Evolutionary conservation across 805 yeast genomes (phyloP), one percentile per base, ranked within the genome.

Genomic region (Grigorovia humatica): DNA sequence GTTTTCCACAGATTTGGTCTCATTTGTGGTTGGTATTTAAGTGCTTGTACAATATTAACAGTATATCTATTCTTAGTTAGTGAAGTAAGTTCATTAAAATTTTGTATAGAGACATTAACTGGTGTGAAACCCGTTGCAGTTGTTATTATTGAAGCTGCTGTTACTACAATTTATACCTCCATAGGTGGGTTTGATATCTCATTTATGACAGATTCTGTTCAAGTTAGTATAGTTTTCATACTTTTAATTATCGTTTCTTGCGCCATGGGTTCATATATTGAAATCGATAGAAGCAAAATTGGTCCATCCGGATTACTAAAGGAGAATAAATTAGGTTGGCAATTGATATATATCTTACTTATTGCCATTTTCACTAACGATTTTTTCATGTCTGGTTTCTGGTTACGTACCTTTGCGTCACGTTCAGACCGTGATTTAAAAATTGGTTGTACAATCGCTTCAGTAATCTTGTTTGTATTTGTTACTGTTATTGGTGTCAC

Each of bases 331-430:
- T 73, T 89, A 43, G 96, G 96, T 17, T 89, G 96, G 95, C 93
- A 88, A 74, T 76, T 90, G 56, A 66, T 90, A 38, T 90, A 88
- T 65, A 89, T 90, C 56, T 73, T 90, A 57, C 78, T 83, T 8
- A 83, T 90, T 35, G 96, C 97, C 29, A 85, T 90, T 62, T 77
- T 88, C 52, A 86, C 96, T 38, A 90, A 90, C 62, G 96, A 88
- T 64, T 80, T 90, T 64, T 90, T 90, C 69, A 71, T 90, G 75
- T 79, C 95, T 35, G 96, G 96, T 0, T 89, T 90, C 66, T 90
- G 98, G 98, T 71, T 90, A 54, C 76, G 98, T 62, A 87, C 98
- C 0, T 90, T 90, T 72, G 96, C 98, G 6, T 83, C 96, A 7
- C 80, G 79, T 56, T 72, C 88, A 9, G 80, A 89, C 68, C 78